Evolutionary conservation across 2,329 filamentous ascomycete species (phyloP), one percentile per base, ranked within the genome.

Genomic region (Aspergillus sp.): DNA sequence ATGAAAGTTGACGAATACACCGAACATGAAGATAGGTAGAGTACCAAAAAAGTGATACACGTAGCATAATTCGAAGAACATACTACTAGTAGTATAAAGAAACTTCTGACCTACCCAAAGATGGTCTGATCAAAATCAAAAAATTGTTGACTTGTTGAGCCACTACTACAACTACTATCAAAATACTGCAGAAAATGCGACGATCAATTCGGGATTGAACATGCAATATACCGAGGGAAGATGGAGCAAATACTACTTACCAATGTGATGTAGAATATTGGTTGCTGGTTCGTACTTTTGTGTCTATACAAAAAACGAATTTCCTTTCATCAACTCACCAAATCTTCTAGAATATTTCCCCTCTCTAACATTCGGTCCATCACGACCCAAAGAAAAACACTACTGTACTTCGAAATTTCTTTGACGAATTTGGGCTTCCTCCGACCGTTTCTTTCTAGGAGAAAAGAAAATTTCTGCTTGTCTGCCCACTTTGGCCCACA

Each of bases 271-370:
- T 32, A 50, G 32, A 36, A 36, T 15, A 13, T 36, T 36, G 11
- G 32, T 36, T 36, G 11, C 10, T 13, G 32, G 11, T 13, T 13
- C 11, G 30, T 36, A 36, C 32, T 36, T 36, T 36, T 36, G 32
- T 36, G 11, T 13, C 32, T 36, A 36, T 36, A 36, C 32, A 36
- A 36, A 36, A 15, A 15, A 15, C 11, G 17, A 13, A n/a, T n/a
- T 11, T 7, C 8, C 4, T 17, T 55, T 30, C 19, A n/a, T 61
- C 25, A 27, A 27, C 25, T 61, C 52, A 55, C 42, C 41, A n/a
- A 51, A 17, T 32, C 47, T 63, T 63, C 61, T 36, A 61, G 61
- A 61, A 61, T 36, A 38, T 42, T 58, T 54, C 61, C 51, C 58
- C 51, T 25, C 39, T 25, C 39, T 41, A 38, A 53, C 53, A 61